A percentile compares a stretch with the other conserved stretches of the same genome.
These are phyloP conservation scores for Furcasterigmium sp. DNA, from an alignment of 2,329 filamentous ascomycete species.

Conservation along the genomic window DNA sequence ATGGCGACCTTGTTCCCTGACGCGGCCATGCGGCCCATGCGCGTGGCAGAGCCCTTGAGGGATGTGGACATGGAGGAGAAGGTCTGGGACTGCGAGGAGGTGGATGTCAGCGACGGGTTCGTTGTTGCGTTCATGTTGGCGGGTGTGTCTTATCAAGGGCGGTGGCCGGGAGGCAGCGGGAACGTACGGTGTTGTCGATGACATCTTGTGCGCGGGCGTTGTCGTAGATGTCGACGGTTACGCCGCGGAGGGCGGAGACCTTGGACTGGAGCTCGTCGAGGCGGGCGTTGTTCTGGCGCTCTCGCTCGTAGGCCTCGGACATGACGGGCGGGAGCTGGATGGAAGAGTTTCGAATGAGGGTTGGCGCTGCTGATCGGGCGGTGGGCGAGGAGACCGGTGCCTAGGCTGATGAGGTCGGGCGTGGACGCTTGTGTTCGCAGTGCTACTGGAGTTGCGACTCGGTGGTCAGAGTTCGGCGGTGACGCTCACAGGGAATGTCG, in stretches of 20 bases:
- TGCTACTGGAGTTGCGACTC: too few relatives aligned
- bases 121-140: too few relatives aligned
- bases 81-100: conserved; percentile 64
- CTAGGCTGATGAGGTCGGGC: too few relatives aligned
- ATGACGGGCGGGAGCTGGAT: too few relatives aligned
- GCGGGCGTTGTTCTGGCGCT: conserved; percentile 90
- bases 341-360: too few relatives aligned
- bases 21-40: conserved; percentile 85
- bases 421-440: too few relatives aligned
- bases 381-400: too few relatives aligned
- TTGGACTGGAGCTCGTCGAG: conserved; percentile 88
- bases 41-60: conserved; percentile 75
- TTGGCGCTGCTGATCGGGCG: too few relatives aligned
- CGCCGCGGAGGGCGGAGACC: conserved; percentile 84
- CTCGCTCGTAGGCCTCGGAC: conserved; percentile 74
- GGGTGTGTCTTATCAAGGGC: too few relatives aligned
- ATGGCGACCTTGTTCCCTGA: conserved; percentile 88
- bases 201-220: conserved; percentile 83
- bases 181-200: conserved; percentile 76
- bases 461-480: too few relatives aligned
- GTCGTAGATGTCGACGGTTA: conserved; percentile 97
- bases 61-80: conserved; percentile 83
- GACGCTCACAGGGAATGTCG: too few relatives aligned
- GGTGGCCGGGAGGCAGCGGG: conserved; percentile 1
- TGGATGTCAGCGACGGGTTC: background rate